Conservation (phyloP, 2,329 filamentous ascomycete genomes). For the Apiospora aurea region DNA sequence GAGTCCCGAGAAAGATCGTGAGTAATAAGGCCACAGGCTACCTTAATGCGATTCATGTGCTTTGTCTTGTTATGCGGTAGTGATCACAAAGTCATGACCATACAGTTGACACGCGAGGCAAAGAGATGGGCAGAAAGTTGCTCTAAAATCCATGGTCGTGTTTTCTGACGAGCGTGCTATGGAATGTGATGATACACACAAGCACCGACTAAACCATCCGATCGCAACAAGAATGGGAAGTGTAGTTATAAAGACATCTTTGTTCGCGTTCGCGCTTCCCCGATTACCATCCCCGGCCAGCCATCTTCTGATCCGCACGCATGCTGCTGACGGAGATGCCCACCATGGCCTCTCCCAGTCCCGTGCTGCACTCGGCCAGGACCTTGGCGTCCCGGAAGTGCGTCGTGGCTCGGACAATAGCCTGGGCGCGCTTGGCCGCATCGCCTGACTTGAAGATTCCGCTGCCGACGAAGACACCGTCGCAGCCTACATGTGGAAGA, state of each 20-base stretch:
- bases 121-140: background rate
- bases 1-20: background rate
- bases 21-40: background rate
- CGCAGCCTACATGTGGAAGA: conserved; percentile 69
- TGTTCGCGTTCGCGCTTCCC: background rate
- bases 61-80: background rate
- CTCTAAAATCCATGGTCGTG: background rate
- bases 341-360: conserved; percentile 97
- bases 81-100: background rate
- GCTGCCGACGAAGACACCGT: conserved; percentile 95
- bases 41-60: no score
- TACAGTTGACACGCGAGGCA: background rate
- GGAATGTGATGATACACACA: background rate
- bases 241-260: background rate
- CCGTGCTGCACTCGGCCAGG: conserved; percentile 84
- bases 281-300: conserved; percentile 82
- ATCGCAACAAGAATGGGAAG: background rate
- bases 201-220: background rate
- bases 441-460: conserved; percentile 98
- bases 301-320: conserved; percentile 81
- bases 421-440: conserved; percentile 86
- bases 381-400: conserved; percentile 88
- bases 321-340: conserved; percentile 87
- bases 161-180: background rate
- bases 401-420: conserved; percentile 93